A percentile compares a stretch with the other conserved stretches of the same genome.
phyloP scores from a whole-genome alignment of 2,329 filamentous ascomycete species.

The Xylaria sp. region DNA sequence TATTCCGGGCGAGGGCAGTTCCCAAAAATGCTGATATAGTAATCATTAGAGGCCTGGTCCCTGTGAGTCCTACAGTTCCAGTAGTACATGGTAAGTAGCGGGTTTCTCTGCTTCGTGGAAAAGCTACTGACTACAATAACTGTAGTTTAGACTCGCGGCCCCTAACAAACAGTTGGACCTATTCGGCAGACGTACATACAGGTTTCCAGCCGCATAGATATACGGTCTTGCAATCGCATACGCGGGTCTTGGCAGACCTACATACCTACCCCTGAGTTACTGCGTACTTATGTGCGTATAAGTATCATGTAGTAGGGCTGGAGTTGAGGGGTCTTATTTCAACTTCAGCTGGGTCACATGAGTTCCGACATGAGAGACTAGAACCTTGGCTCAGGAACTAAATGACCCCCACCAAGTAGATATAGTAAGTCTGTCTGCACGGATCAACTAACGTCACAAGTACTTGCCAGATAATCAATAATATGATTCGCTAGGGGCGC shows the following conservation, averaged over 20 bases:
- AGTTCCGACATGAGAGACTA: too few species aligned
- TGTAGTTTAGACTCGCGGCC: not conserved
- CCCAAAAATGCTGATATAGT: not conserved
- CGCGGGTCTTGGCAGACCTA: not conserved
- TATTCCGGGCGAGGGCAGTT: not conserved
- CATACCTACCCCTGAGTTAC: too few species aligned
- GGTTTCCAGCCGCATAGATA: too few species aligned
- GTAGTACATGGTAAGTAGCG: not conserved
- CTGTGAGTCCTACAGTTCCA: not conserved
- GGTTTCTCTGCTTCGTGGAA: not conserved
- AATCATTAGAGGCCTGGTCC: slow-evolving; percentile 1
- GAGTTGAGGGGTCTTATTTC: too few species aligned
- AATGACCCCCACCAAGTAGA: too few species aligned
- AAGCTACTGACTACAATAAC: not conserved
- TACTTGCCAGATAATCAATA: not conserved
- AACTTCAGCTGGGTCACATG: too few species aligned
- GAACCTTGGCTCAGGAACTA: too few species aligned
- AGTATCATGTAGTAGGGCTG: too few species aligned
- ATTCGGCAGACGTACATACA: too few species aligned
- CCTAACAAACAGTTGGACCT: not conserved
- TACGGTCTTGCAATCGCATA: not conserved
- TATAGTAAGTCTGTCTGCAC: too few species aligned
- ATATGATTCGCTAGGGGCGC: not conserved
- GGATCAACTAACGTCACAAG: slow-evolving; percentile 3
- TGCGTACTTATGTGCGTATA: too few species aligned